Evolutionary conservation across 768 basidiomycete genomes (phyloP), one percentile per base, ranked within the genome.

Genomic region (Tulasnella calospora): DNA sequence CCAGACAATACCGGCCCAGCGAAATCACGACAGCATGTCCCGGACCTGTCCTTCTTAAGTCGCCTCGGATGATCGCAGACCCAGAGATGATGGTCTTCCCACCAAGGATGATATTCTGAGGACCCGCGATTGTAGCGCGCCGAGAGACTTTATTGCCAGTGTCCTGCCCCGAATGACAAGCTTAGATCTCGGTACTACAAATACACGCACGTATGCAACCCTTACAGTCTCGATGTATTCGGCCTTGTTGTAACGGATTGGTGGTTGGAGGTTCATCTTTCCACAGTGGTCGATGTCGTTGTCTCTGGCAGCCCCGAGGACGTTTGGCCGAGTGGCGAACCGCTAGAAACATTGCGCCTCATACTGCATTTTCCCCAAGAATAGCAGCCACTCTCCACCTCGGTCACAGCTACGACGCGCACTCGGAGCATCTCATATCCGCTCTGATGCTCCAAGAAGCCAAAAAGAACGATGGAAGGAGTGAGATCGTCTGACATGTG

Each of bases 81-180:
- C 89, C 92, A 1, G 95, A 92, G 79, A 99, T 96, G 84, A 99
- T 95, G 2, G 95, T 96, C 86, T 98, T 98, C 70, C 97, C 98
- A 55, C 95, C 95, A 19, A 99, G 90, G 80, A 98, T 95, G 83
- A 99, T 99, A 84, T 98, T 98, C 84, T 96, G 93, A 15, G 95
- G 93, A 1, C 97, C 97, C 77, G 92, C 90, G 82, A 98, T 98
- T 36, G 91, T 92, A 23, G 95, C 95, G 80, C 93, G 90, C 78
- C 95, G 90, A 55, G 94, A 96, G 67, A 98, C 96, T 84, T 97
- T 97, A 87, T 99, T 97, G 69, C 94, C 95, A 80, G 95, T 96
- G 83, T 96, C 95, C 94, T 96, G 84, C 40, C 73, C 71, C 2
- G 30, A 72, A 46, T 30, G 38, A 1, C 38, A 33, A 15, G 30